A percentile compares a stretch with the other conserved stretches of the same genome.
phyloP scores from a whole-genome alignment of 495 filamentous ascomycete genomes.

The Hamigera avellanea region DNA sequence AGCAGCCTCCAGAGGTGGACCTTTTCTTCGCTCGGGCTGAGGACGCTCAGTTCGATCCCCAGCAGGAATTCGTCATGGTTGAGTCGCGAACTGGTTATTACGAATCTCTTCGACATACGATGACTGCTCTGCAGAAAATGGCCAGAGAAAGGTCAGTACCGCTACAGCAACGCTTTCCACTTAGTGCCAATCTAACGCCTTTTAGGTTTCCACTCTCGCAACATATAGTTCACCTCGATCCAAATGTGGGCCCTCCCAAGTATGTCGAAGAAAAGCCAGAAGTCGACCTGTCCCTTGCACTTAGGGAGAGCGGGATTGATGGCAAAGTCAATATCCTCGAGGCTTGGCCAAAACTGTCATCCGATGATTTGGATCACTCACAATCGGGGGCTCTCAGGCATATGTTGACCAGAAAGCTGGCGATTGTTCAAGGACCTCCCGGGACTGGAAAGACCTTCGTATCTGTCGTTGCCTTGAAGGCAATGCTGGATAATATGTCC shows the following conservation, averaged over 20 bases:
- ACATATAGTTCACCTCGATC: conserved; percentile 44
- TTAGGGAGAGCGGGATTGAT: conserved; percentile 5
- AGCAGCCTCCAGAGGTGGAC: conserved; percentile 62
- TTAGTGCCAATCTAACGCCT: conserved; percentile 3
- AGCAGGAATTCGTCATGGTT: conserved; percentile 65
- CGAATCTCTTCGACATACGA: conserved; percentile 59
- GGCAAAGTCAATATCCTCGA: conserved; percentile 34
- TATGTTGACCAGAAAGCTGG: conserved; percentile 61
- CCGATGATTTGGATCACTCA: conserved; percentile 51
- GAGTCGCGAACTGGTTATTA: conserved; percentile 61
- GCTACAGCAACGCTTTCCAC: not conserved
- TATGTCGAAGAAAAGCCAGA: conserved; percentile 37
- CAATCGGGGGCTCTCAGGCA: conserved; percentile 57
- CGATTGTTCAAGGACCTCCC: conserved; percentile 83
- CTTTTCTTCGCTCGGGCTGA: conserved; percentile 54
- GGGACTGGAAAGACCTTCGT: conserved; percentile 84
- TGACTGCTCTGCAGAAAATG: conserved; percentile 66
- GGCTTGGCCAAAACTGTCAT: conserved; percentile 33
- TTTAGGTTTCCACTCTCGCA: conserved; percentile 48
- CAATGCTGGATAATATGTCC: conserved; percentile 53
- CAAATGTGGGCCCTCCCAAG: conserved; percentile 30
- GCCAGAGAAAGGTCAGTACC: conserved; percentile 42
- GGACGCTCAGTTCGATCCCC: conserved; percentile 57
- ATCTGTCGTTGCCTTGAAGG: conserved; percentile 57
- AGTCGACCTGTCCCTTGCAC: conserved; percentile 33